Conservation (phyloP, 805 yeast genomes). For the Ogataea nonfermentans region DNA sequence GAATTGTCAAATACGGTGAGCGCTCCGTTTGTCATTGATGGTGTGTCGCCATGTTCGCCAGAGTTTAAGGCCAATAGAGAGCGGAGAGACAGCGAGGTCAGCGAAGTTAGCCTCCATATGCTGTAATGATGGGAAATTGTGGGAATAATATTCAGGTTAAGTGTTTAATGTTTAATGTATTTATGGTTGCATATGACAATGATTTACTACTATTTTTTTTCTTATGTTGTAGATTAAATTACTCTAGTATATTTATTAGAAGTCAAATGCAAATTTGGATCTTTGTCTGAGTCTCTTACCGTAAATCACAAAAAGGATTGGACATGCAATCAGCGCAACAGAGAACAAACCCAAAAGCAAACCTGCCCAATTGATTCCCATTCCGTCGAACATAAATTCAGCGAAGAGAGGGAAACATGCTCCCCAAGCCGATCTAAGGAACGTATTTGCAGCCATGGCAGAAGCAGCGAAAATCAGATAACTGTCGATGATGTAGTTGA, state of each 20-base stretch:
- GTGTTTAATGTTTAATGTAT: neutral
- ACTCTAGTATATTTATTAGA: too few relatives aligned
- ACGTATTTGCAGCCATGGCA: conserved; percentile 53
- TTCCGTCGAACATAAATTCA: conserved; percentile 60
- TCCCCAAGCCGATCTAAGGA: conserved; percentile 65
- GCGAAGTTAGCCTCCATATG: conserved; percentile 19
- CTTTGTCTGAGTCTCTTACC: conserved; percentile 55
- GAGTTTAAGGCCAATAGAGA: conserved; percentile 22
- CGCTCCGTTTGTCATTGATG: conserved; percentile 64
- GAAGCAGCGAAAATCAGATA: conserved; percentile 74
- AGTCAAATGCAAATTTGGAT: conserved; percentile 60
- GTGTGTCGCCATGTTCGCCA: conserved; percentile 55
- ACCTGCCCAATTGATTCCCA: conserved; percentile 82
- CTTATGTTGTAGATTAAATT: neutral
- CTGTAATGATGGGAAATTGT: conserved; percentile 1
- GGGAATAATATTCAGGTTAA: neutral
- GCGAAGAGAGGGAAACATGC: conserved; percentile 74
- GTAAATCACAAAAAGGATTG: conserved; percentile 58
- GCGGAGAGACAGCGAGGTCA: conserved; percentile 22
- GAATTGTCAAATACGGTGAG: conserved; percentile 54
- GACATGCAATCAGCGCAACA: conserved; percentile 59
- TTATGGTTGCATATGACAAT: neutral
- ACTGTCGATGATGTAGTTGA: conserved; percentile 71
- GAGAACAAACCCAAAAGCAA: conserved; percentile 64
- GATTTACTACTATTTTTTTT: neutral